Evolutionary conservation across 306 rosid genomes (phyloP).

Genomic region (Prunus davidiana): DNA sequence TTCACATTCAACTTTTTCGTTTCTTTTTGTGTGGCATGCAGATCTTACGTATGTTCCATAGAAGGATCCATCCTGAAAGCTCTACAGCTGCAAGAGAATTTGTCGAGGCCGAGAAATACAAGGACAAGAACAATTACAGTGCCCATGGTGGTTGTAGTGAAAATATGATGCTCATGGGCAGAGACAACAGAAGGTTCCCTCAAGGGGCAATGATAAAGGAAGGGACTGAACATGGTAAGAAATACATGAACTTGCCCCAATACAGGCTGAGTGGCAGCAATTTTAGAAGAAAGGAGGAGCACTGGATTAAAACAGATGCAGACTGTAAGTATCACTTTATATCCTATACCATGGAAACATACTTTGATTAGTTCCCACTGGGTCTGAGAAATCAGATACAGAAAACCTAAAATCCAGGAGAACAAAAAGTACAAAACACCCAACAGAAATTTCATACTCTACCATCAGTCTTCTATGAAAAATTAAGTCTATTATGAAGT

Average conservation of each 20-base stretch:
- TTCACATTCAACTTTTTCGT: constrained; percentile 13
- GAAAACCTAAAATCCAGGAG: constrained; percentile 7
- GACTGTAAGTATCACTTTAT: constrained; percentile 69
- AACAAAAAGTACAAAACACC: neutral
- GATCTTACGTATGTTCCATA: constrained; percentile 65
- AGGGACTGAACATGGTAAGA: constrained; percentile 28
- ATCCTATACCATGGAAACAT: neutral
- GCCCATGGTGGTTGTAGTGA: constrained; percentile 28
- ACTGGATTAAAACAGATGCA: constrained; percentile 91
- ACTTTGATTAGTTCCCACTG: neutral
- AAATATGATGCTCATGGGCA: constrained; percentile 25
- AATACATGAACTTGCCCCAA: constrained; percentile 42
- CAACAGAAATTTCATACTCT: neutral
- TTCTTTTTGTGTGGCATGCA: constrained; percentile 38
- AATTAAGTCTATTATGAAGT: no score
- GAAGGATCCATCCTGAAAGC: constrained; percentile 70
- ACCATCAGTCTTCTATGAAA: neutral
- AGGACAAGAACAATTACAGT: constrained; percentile 29
- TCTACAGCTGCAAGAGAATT: constrained; percentile 32
- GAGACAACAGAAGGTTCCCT: constrained; percentile 29
- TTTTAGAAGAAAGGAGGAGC: constrained; percentile 55
- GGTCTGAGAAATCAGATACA: neutral
- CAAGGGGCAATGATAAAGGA: constrained; percentile 36
- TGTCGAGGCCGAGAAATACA: constrained; percentile 32
- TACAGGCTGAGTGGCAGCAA: constrained; percentile 31